These are phyloP conservation scores for Hypoxylon cercidicola DNA, from an alignment of 495 filamentous ascomycete species.

Conservation along the genomic window DNA sequence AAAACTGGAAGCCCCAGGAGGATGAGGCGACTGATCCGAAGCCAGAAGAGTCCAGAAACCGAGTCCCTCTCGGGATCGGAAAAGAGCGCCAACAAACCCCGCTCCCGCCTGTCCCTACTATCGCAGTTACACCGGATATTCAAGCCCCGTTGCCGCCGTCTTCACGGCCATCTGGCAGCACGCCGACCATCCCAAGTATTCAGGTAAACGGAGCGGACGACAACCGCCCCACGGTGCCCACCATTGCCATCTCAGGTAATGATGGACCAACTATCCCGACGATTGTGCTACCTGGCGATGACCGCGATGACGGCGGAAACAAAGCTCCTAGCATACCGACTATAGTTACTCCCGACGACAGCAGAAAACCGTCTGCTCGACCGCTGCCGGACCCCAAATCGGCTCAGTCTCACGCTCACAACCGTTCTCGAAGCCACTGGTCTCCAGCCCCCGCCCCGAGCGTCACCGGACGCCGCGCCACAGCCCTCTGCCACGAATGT, in stretches of 20 bases:
- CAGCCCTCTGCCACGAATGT: slow-evolving; percentile 86
- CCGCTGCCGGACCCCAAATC: slow-evolving; percentile 54
- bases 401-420: slow-evolving; percentile 47
- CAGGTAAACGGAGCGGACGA: slow-evolving; percentile 50
- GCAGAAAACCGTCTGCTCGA: slow-evolving; percentile 45
- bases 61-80: slow-evolving; percentile 44
- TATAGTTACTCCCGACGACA: slow-evolving; percentile 56
- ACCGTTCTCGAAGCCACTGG: slow-evolving; percentile 59
- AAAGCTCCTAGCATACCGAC: slow-evolving; percentile 55
- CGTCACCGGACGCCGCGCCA: slow-evolving; percentile 66
- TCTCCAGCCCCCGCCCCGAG: slow-evolving; percentile 55
- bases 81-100: slow-evolving; percentile 46
- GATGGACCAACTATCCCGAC: slow-evolving; percentile 49
- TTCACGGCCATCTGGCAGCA: slow-evolving; percentile 41
- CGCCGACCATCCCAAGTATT: slow-evolving; percentile 53
- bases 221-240: slow-evolving; percentile 41
- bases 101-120: slow-evolving; percentile 63
- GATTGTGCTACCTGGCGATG: slow-evolving; percentile 58
- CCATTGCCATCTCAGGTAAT: slow-evolving; percentile 41
- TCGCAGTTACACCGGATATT: slow-evolving; percentile 66
- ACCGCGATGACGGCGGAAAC: slow-evolving; percentile 21
- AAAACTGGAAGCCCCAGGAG: slow-evolving; percentile 75
- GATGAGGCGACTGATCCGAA: slow-evolving; percentile 65
- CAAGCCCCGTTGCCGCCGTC: slow-evolving; percentile 48
- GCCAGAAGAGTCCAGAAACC: slow-evolving; percentile 55